These are phyloP conservation scores for Gilbertella persicaria DNA, from an alignment of 371 early-diverging fungal species.

Conservation along the genomic window DNA sequence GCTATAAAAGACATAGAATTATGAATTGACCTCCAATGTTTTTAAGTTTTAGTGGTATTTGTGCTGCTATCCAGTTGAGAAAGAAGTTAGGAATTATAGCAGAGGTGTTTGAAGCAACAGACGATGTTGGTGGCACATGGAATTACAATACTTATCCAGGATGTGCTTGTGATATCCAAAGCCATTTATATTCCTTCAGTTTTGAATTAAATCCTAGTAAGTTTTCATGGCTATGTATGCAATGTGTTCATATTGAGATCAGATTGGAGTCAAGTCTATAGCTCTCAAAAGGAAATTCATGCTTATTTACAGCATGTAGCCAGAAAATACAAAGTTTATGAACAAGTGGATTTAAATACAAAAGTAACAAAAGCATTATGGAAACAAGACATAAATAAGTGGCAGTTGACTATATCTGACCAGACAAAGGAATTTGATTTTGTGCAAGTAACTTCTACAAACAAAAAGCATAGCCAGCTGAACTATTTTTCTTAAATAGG, in stretches of 20 bases:
- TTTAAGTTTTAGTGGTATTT: slow-evolving; percentile 62
- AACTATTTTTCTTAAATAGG: background rate
- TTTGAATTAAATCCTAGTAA: slow-evolving; percentile 50
- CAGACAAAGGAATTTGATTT: slow-evolving; percentile 27
- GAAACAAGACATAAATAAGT: slow-evolving; percentile 44
- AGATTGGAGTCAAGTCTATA: slow-evolving; percentile 54
- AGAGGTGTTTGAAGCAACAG: slow-evolving; percentile 56
- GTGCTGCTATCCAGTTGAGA: slow-evolving; percentile 57
- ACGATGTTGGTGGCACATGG: slow-evolving; percentile 68
- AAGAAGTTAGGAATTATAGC: slow-evolving; percentile 48
- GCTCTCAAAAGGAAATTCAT: slow-evolving; percentile 50
- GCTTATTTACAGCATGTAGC: slow-evolving; percentile 53
- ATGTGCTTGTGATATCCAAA: slow-evolving; percentile 60
- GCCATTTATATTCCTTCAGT: slow-evolving; percentile 56
- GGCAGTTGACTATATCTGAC: slow-evolving; percentile 40
- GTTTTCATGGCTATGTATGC: background rate
- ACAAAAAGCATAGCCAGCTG: too few relatives aligned
- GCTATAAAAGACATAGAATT: background rate
- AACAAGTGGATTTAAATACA: slow-evolving; percentile 50
- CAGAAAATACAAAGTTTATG: slow-evolving; percentile 46
- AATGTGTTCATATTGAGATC: background rate
- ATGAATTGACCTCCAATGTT: background rate
- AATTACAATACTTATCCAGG: slow-evolving; percentile 65
- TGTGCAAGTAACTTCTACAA: slow-evolving; percentile 22
- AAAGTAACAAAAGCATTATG: slow-evolving; percentile 45